Evolutionary conservation across 2,329 filamentous ascomycete genomes (phyloP).

Genomic region (Albophoma yamanashiensis): DNA sequence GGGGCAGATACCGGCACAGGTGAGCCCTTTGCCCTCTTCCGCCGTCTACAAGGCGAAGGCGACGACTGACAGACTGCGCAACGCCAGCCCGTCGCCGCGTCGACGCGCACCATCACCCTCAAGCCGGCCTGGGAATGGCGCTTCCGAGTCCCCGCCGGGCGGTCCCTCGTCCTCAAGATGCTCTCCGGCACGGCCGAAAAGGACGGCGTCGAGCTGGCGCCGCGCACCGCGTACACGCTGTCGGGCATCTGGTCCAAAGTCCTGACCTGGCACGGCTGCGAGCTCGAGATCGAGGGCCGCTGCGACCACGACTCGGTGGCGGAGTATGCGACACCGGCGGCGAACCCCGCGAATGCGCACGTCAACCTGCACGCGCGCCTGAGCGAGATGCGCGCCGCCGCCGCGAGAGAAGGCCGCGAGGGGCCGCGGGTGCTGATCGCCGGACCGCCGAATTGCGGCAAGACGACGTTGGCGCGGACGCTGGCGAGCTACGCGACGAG

Average conservation of each 20-base stretch:
- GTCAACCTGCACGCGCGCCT: slow-evolving; percentile 84
- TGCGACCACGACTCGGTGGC: slow-evolving; percentile 45
- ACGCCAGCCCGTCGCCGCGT: slow-evolving; percentile 22
- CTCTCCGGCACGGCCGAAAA: slow-evolving; percentile 78
- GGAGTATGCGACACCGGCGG: slow-evolving; percentile 56
- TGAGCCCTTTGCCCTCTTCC: slow-evolving; percentile 20
- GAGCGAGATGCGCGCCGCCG: slow-evolving; percentile 57
- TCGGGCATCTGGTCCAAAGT: slow-evolving; percentile 76
- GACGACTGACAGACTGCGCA: background rate
- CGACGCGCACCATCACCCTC: slow-evolving; percentile 40
- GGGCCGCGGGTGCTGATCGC: slow-evolving; percentile 80
- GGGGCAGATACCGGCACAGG: slow-evolving; percentile 54
- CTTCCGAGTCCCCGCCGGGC: slow-evolving; percentile 54
- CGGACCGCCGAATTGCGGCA: slow-evolving; percentile 68
- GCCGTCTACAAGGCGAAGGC: background rate
- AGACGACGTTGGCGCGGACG: slow-evolving; percentile 70
- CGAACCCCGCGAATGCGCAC: slow-evolving; percentile 72
- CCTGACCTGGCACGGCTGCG: slow-evolving; percentile 86
- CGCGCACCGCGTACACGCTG: slow-evolving; percentile 71
- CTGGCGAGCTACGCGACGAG: slow-evolving; percentile 72
- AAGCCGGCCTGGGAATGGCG: slow-evolving; percentile 64
- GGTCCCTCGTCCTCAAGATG: slow-evolving; percentile 44
- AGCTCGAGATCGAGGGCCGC: slow-evolving; percentile 62
- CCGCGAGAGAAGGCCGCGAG: slow-evolving; percentile 33
- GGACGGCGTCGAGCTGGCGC: slow-evolving; percentile 87